phyloP scores from a whole-genome alignment of 768 basidiomycete species.

The Leccinum obscurum region DNA sequence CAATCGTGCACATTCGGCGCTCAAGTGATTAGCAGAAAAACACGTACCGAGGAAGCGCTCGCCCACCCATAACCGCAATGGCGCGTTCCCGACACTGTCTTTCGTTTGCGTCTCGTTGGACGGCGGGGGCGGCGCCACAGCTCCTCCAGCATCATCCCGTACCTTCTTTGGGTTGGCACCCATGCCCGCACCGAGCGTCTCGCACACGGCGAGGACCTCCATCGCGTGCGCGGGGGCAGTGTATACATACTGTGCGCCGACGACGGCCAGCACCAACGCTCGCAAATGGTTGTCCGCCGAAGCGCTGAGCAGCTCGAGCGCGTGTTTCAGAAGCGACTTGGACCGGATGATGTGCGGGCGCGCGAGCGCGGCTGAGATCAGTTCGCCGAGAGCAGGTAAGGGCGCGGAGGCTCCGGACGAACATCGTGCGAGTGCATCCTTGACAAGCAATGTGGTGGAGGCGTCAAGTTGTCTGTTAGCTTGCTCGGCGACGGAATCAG shows the following conservation, averaged over 20 bases:
- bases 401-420: constrained; percentile 22
- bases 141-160: not conserved
- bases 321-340: constrained; percentile 50
- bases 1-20: not conserved
- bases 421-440: constrained; percentile 30
- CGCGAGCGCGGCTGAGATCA: constrained; percentile 22
- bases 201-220: constrained; percentile 63
- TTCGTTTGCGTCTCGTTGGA: constrained; percentile 12
- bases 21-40: not conserved
- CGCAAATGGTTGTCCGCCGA: constrained; percentile 74
- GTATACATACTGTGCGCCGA: constrained; percentile 69
- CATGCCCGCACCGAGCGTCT: constrained; percentile 70
- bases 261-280: constrained; percentile 65
- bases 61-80: constrained; percentile 70
- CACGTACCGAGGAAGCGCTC: constrained; percentile 61
- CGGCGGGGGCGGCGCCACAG: not conserved
- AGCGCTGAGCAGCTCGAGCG: constrained; percentile 55
- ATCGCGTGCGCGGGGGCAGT: constrained; percentile 70
- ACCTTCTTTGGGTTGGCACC: constrained; percentile 40
- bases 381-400: constrained; percentile 14
- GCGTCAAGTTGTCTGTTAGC: constrained; percentile 16
- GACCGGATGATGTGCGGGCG: constrained; percentile 31
- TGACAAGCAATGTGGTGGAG: constrained; percentile 19
- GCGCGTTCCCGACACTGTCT: constrained; percentile 57
- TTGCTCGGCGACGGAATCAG: constrained; percentile 5